phyloP scores from a whole-genome alignment of 768 basidiomycete species.

The Inosperma sp. region DNA sequence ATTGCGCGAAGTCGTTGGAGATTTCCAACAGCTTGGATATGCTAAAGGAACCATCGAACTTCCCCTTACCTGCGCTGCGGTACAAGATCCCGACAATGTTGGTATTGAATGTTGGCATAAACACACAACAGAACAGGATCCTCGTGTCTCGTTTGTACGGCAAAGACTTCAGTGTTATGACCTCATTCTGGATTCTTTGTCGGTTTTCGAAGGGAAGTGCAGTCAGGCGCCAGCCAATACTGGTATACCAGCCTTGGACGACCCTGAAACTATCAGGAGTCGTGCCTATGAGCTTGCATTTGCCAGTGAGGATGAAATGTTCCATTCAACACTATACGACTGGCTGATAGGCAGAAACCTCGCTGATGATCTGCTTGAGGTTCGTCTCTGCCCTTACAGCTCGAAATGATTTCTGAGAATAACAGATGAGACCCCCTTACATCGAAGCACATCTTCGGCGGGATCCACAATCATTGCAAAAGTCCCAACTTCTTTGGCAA shows the following conservation, averaged over 20 bases:
- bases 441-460: constrained; percentile 84
- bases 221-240: constrained; percentile 23
- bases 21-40: constrained; percentile 72
- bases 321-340: constrained; percentile 91
- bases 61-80: constrained; percentile 76
- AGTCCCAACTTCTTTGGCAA: constrained; percentile 91
- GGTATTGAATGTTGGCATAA: constrained; percentile 76
- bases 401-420: constrained; percentile 1
- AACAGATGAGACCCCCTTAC: constrained; percentile 80
- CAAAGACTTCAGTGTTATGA: constrained; percentile 73
- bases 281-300: constrained; percentile 88
- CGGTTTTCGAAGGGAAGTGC: constrained; percentile 69
- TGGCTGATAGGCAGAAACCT: constrained; percentile 81
- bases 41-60: constrained; percentile 74
- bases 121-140: constrained; percentile 53
- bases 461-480: constrained; percentile 74
- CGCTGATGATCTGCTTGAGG: constrained; percentile 88
- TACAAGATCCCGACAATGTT: constrained; percentile 69
- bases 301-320: constrained; percentile 81
- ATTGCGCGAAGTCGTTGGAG: constrained; percentile 80
- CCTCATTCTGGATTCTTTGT: constrained; percentile 76
- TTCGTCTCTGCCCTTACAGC: constrained; percentile 32
- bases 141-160: constrained; percentile 53
- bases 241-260: constrained; percentile 35
- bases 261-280: constrained; percentile 67